A percentile compares a stretch with the other conserved stretches of the same genome.
Evolutionary conservation across 1,284 basidiomycete species (phyloP).

Genomic region (Pyrrhoderma lamaoense): DNA sequence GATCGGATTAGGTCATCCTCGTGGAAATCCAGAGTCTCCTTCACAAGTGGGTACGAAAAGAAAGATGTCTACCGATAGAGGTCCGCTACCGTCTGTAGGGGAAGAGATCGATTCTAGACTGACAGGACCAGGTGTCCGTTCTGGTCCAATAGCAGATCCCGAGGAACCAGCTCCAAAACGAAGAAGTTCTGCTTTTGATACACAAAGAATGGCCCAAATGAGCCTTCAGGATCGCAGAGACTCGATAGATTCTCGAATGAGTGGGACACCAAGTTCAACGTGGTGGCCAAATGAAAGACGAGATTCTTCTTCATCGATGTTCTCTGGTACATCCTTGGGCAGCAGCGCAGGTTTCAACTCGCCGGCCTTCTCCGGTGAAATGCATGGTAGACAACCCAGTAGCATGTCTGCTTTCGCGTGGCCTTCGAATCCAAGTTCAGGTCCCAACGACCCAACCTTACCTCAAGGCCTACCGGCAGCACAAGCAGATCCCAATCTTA

Average conservation of each 20-base stretch:
- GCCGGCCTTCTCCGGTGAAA: constrained; percentile 56
- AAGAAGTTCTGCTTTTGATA: constrained; percentile 71
- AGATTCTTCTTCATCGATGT: constrained; percentile 61
- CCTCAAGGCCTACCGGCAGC: constrained; percentile 35
- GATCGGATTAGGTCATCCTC: constrained; percentile 13
- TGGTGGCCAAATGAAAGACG: constrained; percentile 63
- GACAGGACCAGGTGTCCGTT: constrained; percentile 57
- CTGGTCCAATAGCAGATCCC: constrained; percentile 42
- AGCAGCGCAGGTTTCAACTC: constrained; percentile 38
- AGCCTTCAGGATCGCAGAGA: constrained; percentile 68
- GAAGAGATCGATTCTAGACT: constrained; percentile 62
- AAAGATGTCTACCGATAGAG: constrained; percentile 68
- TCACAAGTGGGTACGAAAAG: constrained; percentile 55
- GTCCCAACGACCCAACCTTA: constrained; percentile 36
- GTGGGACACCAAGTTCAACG: constrained; percentile 26
- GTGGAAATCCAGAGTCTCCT: constrained; percentile 13
- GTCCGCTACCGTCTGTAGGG: constrained; percentile 36
- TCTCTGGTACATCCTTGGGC: constrained; percentile 53
- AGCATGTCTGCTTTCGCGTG: constrained; percentile 65
- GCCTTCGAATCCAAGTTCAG: constrained; percentile 43
- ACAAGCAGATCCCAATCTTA: constrained; percentile 31
- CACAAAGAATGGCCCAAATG: constrained; percentile 60
- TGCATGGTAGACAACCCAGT: constrained; percentile 53
- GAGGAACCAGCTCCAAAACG: constrained; percentile 71
- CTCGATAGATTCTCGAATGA: constrained; percentile 57